These are phyloP conservation scores for Phylloporus sp. DNA, from an alignment of 768 basidiomycete genomes.

Conservation along the genomic window DNA sequence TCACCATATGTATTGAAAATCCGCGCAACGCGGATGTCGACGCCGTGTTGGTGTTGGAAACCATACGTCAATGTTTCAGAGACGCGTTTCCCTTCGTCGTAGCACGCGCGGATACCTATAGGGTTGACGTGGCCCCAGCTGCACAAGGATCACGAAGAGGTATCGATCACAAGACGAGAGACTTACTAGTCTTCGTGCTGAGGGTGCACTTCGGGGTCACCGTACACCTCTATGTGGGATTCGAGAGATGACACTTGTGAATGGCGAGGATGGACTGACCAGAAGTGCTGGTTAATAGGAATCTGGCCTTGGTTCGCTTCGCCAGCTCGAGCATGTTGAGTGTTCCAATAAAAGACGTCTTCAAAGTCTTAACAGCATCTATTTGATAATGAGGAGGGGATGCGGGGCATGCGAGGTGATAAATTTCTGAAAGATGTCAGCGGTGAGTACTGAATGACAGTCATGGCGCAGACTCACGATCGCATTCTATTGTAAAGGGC, in stretches of 20 bases:
- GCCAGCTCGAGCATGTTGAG: slow-evolving; percentile 98
- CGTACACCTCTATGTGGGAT: slow-evolving; percentile 77
- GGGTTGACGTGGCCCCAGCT: slow-evolving; percentile 99
- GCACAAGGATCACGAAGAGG: slow-evolving; percentile 16
- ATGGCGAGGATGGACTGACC: slow-evolving; percentile 43
- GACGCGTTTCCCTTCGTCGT: slow-evolving; percentile 99
- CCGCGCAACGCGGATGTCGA: slow-evolving; percentile 94
- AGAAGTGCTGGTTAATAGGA: slow-evolving; percentile 93
- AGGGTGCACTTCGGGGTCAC: slow-evolving; percentile 97
- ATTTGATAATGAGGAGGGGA: slow-evolving; percentile 98
- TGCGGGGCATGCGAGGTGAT: slow-evolving; percentile 96
- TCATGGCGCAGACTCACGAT: slow-evolving; percentile 54
- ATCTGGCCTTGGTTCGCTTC: slow-evolving; percentile 95
- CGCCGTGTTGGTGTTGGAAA: slow-evolving; percentile 89
- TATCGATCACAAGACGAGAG: not conserved
- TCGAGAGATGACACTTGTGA: not conserved
- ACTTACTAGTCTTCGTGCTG: slow-evolving; percentile 93
- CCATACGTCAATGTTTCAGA: slow-evolving; percentile 98
- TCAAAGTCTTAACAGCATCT: slow-evolving; percentile 97
- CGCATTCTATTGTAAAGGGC: slow-evolving; percentile 98
- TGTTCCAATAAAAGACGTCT: slow-evolving; percentile 98
- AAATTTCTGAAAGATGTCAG: slow-evolving; percentile 69
- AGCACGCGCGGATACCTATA: slow-evolving; percentile 97
- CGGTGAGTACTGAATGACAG: not conserved
- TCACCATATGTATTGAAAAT: slow-evolving; percentile 95